Evolutionary conservation across 495 filamentous ascomycete species (phyloP), one percentile per base, ranked within the genome.

Genomic region (Polyplosphaeria fusca): DNA sequence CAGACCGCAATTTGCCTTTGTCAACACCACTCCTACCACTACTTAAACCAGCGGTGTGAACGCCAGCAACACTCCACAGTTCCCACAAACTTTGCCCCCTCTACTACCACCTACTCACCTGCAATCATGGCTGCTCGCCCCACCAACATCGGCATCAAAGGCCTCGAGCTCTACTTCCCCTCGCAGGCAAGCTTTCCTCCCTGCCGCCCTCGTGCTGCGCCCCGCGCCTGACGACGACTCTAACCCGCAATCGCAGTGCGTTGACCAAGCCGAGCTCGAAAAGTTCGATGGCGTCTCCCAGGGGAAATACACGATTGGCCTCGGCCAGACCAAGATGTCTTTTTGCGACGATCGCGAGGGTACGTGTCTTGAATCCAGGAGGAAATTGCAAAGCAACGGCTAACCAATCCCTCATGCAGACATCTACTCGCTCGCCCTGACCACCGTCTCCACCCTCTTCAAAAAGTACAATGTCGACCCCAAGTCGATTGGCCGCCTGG

Each of bases 291-390:
- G 91, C 73, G 94, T 96, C 62, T 84, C 83, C 67, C 71, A 82
- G 44, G 93, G 93, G 60, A 98, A 98, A 74, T 98, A 98, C 81
- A 98, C 93, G 63, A 98, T 98, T 76, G 93, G 93, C 78, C 87
- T 98, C 47, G 93, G 93, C 65, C 93, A 97, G 84, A 97, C 92
- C 63, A 96, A 93, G 77, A 98, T 98, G 93, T 91, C 87, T 82
- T 98, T 98, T 80, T 97, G 94, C 72, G 93, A 98, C 79, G 93
- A 98, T 74, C 82, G 91, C 67, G 93, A 98, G 81, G 92, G 92
- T 95, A 76, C 75, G 79, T 75, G 1, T 26, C 27, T 27, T 13
- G n/a, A n/a, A n/a, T n/a, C 30, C 19, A 27, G 20, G 18, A 5
- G 24, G 20, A 24, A 40, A 25, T 30, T 46, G 48, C 58, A 47